Percentiles rank a stretch among this genome's conserved stretches.
These are phyloP conservation scores for Tilletia indica DNA, from an alignment of 1,284 basidiomycete genomes.

Conservation along the genomic window DNA sequence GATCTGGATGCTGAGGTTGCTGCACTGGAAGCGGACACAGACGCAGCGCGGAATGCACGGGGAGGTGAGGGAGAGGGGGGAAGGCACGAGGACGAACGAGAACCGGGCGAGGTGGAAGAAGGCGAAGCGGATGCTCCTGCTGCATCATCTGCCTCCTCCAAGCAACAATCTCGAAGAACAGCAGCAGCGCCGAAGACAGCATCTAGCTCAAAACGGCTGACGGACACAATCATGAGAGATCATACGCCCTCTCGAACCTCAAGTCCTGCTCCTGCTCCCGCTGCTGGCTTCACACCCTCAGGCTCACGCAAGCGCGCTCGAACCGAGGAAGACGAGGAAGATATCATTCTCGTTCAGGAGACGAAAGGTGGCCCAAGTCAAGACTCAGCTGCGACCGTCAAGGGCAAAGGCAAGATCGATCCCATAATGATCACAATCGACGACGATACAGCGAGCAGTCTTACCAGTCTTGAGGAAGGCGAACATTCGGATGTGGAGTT, in stretches of 20 bases:
- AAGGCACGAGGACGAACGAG: neutral
- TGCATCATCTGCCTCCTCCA: neutral
- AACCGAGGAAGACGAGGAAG: neutral
- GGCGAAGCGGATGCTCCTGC: neutral
- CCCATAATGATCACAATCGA: neutral
- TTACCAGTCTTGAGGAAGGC: slow-evolving; percentile 5
- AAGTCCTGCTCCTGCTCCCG: neutral
- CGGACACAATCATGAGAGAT: no score
- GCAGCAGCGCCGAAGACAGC: no score
- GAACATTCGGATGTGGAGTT: neutral
- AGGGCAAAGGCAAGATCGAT: neutral
- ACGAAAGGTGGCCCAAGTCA: neutral
- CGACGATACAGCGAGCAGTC: slow-evolving; percentile 9
- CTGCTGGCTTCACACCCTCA: neutral
- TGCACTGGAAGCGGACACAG: slow-evolving; percentile 2
- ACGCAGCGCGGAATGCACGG: neutral
- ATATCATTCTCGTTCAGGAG: neutral
- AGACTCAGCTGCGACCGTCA: neutral
- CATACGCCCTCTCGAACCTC: neutral
- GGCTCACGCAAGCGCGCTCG: neutral
- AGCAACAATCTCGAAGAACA: no score
- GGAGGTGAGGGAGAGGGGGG: neutral
- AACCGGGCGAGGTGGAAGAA: slow-evolving; percentile 14
- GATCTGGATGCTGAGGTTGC: slow-evolving; percentile 16
- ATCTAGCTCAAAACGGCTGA: no score